Evolutionary conservation across 208 protist species (phyloP).

Genomic region (Acanthamoeba royreba): DNA sequence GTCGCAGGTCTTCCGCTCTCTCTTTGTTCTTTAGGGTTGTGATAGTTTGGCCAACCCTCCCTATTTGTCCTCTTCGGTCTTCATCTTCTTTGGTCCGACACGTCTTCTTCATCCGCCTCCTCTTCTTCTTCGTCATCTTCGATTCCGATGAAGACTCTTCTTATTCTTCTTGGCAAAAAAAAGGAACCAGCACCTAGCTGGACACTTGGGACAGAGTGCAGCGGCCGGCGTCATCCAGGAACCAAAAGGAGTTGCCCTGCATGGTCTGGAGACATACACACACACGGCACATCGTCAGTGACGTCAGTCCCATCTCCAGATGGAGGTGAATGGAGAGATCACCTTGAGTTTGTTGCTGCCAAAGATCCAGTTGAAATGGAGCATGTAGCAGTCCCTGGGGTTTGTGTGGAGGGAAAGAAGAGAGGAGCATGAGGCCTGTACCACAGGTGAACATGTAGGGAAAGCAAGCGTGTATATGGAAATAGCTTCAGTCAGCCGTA

Average conservation of each 20-base stretch:
- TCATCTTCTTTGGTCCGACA: no score
- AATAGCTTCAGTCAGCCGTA: neutral
- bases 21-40: no score
- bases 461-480: neutral
- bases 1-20: no score
- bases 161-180: no score
- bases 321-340: neutral
- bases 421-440: neutral
- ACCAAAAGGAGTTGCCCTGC: neutral
- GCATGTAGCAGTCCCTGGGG: neutral
- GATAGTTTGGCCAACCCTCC: no score
- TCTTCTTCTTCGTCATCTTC: no score
- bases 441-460: neutral
- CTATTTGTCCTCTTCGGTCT: no score
- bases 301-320: neutral
- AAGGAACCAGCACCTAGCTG: no score
- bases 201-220: no score
- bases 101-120: no score
- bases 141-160: no score
- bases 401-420: neutral
- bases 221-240: neutral
- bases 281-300: neutral
- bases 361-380: constrained; percentile 16
- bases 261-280: neutral
- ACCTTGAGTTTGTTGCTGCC: constrained; percentile 26